Evolutionary conservation across 2,329 filamentous ascomycete genomes (phyloP).

Genomic region (Biscogniauxia mediterranea): DNA sequence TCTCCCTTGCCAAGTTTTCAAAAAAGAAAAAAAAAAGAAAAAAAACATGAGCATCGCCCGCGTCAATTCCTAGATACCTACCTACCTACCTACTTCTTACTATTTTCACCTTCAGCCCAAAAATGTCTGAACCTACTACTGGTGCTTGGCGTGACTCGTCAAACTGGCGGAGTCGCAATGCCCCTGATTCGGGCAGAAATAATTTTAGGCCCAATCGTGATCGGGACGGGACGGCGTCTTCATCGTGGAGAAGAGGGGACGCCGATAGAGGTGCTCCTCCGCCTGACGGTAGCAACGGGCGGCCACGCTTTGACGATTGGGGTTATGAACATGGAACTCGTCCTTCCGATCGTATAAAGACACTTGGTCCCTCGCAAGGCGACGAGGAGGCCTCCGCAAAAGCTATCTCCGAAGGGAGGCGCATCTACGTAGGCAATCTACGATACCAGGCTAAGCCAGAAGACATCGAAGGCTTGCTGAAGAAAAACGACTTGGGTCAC

Average conservation of each 20-base stretch:
- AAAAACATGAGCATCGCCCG: neutral
- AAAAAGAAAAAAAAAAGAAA: too few relatives aligned
- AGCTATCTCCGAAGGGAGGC: constrained; percentile 30
- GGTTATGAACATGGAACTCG: neutral
- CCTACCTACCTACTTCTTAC: neutral
- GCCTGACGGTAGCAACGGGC: neutral
- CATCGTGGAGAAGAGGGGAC: constrained; percentile 8
- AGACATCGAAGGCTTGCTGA: constrained; percentile 37
- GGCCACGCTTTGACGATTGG: neutral
- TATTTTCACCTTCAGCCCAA: neutral
- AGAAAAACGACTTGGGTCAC: constrained; percentile 33
- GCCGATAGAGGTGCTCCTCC: neutral
- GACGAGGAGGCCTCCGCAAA: constrained; percentile 13
- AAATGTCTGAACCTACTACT: constrained; percentile 9
- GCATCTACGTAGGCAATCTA: constrained; percentile 68
- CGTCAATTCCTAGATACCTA: neutral
- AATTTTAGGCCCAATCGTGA: neutral
- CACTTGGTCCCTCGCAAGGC: constrained; percentile 3
- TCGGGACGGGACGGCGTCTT: constrained; percentile 4
- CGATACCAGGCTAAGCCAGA: constrained; percentile 48
- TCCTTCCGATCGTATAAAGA: constrained; percentile 11
- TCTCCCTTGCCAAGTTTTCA: neutral
- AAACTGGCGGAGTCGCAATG: constrained; percentile 12
- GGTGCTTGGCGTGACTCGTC: constrained; percentile 14
- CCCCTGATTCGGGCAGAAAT: constrained; percentile 6